These are phyloP conservation scores for Edaphochlamys debaryana DNA, from an alignment of 139 green algal genomes.

Conservation along the genomic window DNA sequence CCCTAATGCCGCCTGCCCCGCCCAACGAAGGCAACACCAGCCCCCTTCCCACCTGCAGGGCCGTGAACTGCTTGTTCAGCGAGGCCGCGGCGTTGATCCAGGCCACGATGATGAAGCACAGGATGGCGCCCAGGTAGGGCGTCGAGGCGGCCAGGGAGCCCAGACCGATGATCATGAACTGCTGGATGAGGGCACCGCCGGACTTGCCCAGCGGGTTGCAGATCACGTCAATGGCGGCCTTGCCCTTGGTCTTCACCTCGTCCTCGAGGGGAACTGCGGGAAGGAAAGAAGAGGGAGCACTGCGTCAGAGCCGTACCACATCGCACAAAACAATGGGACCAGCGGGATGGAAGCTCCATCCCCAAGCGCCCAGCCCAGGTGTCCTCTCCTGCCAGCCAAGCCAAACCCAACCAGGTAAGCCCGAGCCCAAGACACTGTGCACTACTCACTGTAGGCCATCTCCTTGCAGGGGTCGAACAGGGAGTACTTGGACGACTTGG, in stretches of 20 bases:
- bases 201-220: constrained; percentile 99
- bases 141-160: constrained; percentile 96
- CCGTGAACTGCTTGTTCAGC: constrained; percentile 88
- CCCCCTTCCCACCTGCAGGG: no score
- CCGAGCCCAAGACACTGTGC: not conserved
- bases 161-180: constrained; percentile 98
- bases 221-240: constrained; percentile 99
- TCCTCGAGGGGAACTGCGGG: constrained; percentile 87
- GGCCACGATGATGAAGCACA: constrained; percentile 88
- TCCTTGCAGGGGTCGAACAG: constrained; percentile 99
- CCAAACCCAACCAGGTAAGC: not conserved
- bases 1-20: not conserved
- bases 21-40: constrained; percentile 57
- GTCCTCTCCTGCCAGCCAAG: no score
- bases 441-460: constrained; percentile 93
- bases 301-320: no score
- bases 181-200: constrained; percentile 97
- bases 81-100: constrained; percentile 91
- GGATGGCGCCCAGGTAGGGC: constrained; percentile 95
- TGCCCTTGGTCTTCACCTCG: constrained; percentile 95
- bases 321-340: no score
- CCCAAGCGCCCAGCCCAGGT: no score
- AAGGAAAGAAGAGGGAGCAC: not conserved
- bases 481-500: constrained; percentile 97
- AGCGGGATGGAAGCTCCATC: no score